phyloP scores from a whole-genome alignment of 257 asterid genomes.

The Plantago ovata region DNA sequence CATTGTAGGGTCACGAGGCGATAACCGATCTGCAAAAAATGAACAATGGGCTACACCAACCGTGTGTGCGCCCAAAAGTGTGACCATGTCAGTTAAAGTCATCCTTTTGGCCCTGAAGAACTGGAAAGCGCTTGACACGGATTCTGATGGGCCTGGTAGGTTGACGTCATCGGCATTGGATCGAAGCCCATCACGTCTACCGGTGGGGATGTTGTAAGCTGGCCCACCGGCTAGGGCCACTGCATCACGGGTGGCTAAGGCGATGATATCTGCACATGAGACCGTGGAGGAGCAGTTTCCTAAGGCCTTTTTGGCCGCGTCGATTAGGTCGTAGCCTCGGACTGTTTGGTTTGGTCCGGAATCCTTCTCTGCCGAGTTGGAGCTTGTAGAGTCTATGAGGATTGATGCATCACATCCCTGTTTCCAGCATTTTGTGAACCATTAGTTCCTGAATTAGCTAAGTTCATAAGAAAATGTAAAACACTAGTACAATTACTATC shows the following conservation, averaged over 20 bases:
- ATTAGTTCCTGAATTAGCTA: too few relatives aligned
- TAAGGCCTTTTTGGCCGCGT: constrained; percentile 46
- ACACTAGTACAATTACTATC: too few relatives aligned
- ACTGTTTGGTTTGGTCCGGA: constrained; percentile 43
- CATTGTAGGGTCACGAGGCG: constrained; percentile 49
- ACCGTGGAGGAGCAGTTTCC: constrained; percentile 56
- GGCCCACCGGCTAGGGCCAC: constrained; percentile 69
- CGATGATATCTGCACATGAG: constrained; percentile 73
- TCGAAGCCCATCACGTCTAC: constrained; percentile 59
- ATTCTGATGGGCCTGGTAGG: constrained; percentile 52
- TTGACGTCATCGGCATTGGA: constrained; percentile 41
- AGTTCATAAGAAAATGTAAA: too few relatives aligned
- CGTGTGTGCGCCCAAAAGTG: constrained; percentile 76
- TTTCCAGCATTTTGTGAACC: neutral
- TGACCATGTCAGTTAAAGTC: constrained; percentile 55
- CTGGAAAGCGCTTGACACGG: constrained; percentile 32
- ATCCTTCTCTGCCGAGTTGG: constrained; percentile 41
- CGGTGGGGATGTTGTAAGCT: constrained; percentile 45
- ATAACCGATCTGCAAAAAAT: constrained; percentile 53
- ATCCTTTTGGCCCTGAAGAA: constrained; percentile 44
- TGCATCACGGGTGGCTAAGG: constrained; percentile 74
- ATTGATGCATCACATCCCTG: constrained; percentile 64
- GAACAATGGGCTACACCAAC: constrained; percentile 71
- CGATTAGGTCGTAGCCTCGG: constrained; percentile 62
- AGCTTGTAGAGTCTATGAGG: constrained; percentile 35